Conservation (phyloP, 768 basidiomycete genomes). For the Russula emetica region DNA sequence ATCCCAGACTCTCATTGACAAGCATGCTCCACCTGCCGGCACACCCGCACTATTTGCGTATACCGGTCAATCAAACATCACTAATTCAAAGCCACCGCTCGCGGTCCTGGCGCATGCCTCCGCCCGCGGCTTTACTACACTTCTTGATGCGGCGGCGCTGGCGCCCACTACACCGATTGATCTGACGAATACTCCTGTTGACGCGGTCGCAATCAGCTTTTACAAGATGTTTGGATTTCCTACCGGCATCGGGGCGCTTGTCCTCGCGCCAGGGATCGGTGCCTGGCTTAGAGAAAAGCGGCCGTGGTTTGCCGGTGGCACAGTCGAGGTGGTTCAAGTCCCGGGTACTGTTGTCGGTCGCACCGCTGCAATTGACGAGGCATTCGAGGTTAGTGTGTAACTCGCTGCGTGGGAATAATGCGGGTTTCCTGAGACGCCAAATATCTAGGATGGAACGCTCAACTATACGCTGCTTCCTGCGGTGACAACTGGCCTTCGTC, state of each 20-base stretch:
- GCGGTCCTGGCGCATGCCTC: conserved; percentile 61
- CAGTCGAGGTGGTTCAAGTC: conserved; percentile 78
- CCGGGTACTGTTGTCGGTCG: conserved; percentile 67
- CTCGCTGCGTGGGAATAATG: neutral
- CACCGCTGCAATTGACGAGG: conserved; percentile 56
- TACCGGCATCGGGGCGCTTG: conserved; percentile 75
- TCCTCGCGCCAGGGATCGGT: conserved; percentile 47
- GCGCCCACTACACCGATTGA: conserved; percentile 69
- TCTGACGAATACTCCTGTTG: conserved; percentile 60
- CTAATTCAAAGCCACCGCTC: conserved; percentile 67
- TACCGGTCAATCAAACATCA: conserved; percentile 79
- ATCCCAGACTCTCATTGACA: conserved; percentile 51
- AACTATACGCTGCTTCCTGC: conserved; percentile 75
- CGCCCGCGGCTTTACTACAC: conserved; percentile 63
- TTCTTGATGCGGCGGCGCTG: conserved; percentile 81
- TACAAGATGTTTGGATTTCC: conserved; percentile 92
- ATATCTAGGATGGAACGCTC: conserved; percentile 71
- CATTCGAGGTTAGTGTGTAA: conserved; percentile 61
- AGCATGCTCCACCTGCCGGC: conserved; percentile 46
- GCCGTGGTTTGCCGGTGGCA: conserved; percentile 85
- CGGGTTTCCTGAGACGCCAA: neutral
- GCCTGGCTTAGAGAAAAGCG: conserved; percentile 56
- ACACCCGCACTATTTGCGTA: conserved; percentile 64
- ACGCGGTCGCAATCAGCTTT: conserved; percentile 79
- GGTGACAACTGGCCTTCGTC: conserved; percentile 73